Evolutionary conservation across 306 rosid species (phyloP).

Genomic region (Alnus rubra): DNA sequence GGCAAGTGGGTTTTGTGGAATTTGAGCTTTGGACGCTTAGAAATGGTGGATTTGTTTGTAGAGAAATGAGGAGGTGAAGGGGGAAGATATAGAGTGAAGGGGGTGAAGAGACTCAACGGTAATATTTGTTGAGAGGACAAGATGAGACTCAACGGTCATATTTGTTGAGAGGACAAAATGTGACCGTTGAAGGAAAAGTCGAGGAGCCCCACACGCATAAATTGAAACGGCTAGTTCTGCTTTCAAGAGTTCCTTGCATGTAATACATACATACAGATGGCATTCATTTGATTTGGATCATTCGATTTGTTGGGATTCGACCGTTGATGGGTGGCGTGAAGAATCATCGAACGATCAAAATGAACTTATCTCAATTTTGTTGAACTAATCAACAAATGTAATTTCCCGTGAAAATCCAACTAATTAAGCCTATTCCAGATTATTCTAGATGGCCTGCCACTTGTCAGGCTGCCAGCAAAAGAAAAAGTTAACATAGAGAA

Average conservation of each 20-base stretch:
- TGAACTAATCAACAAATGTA: too few species aligned
- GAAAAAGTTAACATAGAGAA: too few species aligned
- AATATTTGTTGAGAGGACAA: background rate
- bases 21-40: background rate
- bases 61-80: background rate
- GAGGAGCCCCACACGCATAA: background rate
- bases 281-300: background rate
- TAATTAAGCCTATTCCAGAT: too few species aligned
- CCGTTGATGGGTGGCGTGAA: background rate
- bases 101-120: conserved; percentile 20
- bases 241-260: background rate
- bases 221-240: conserved; percentile 27
- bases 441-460: too few species aligned
- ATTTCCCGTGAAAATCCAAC: too few species aligned
- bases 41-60: background rate
- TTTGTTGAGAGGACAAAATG: conserved; percentile 8
- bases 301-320: background rate
- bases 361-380: background rate
- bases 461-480: too few species aligned
- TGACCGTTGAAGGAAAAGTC: conserved; percentile 27
- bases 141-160: conserved; percentile 17
- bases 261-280: background rate
- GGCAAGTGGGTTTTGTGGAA: background rate
- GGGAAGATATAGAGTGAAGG: conserved; percentile 20
- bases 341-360: background rate